Evolutionary conservation across 768 basidiomycete genomes (phyloP), one percentile per base, ranked within the genome.

Genomic region (Ephemerocybe angulata): DNA sequence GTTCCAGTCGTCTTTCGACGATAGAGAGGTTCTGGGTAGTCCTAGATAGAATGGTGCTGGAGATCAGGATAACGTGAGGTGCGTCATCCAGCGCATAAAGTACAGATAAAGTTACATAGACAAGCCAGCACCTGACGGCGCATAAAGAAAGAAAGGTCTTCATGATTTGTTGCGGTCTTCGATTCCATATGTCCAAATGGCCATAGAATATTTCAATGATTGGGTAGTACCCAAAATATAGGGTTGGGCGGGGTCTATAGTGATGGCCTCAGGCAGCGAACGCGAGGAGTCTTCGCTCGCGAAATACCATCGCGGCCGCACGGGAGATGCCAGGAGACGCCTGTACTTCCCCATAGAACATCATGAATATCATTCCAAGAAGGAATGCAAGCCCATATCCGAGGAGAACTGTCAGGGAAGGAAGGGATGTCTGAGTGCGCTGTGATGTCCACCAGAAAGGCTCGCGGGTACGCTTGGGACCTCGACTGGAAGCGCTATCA

Each of bases 361-460:
- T 13, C 47, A 38, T 50, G 54, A 55, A 43, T 24, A 55, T 50
- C 54, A 43, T 29, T 29, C 54, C 54, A 24, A 55, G 54, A 55
- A 55, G 54, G 43, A 55, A 55, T 12, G 54, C 40, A 15, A 47
- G 25, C 8, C 29, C 47, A 55, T 55, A 43, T 55, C 54, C 54
- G 54, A 55, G 54, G 54, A 55, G 37, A 15, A 35, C n/a, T 24
- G 37, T n/a, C 24, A 35, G n/a, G 15, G 40, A 22, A 3, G 31
- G 31, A 24, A 38, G 44, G 31, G 31, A 24, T 48, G 44, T 24
- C 15, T 19, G 30, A 29, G 30, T 19, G 44, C 41, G 31, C 40
- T 24, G 19, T n/a, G n/a, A n/a, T n/a, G 46, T 31, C 44, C 30
- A 30, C 17, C 13, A 48, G 28, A 25, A 48, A 30, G 46, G 17